phyloP scores from a whole-genome alignment of 1,284 basidiomycete genomes.

The Marasmius oreades region DNA sequence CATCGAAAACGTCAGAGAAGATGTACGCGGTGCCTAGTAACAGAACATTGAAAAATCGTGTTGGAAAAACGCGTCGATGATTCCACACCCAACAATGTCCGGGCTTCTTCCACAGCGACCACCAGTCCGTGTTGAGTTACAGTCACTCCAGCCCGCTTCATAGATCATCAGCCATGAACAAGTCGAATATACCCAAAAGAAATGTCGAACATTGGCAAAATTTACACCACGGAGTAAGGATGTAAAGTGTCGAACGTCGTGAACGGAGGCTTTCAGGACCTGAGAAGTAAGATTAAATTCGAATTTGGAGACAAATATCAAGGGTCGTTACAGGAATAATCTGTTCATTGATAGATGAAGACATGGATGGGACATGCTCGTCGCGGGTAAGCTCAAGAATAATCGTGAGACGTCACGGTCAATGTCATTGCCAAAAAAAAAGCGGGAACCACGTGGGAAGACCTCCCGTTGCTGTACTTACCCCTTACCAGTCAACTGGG shows the following conservation, averaged over 20 bases:
- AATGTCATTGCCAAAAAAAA: too few species aligned
- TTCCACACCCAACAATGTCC: slow-evolving; percentile 67
- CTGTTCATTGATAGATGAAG: neutral
- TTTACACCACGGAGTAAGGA: slow-evolving; percentile 75
- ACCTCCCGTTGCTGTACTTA: too few species aligned
- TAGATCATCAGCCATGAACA: slow-evolving; percentile 3
- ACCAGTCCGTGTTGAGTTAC: slow-evolving; percentile 70
- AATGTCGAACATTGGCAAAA: slow-evolving; percentile 58
- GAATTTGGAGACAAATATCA: neutral
- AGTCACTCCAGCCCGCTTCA: slow-evolving; percentile 75
- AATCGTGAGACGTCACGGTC: neutral
- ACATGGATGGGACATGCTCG: neutral
- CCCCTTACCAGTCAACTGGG: too few species aligned
- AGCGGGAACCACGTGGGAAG: too few species aligned
- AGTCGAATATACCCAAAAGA: slow-evolving; percentile 8
- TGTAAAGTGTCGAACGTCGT: slow-evolving; percentile 76
- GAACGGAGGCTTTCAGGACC: slow-evolving; percentile 75
- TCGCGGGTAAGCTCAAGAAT: neutral
- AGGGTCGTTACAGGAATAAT: slow-evolving; percentile 8
- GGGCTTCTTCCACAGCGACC: slow-evolving; percentile 86
- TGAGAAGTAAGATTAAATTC: slow-evolving; percentile 24
- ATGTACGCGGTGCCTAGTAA: slow-evolving; percentile 81
- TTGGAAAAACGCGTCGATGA: slow-evolving; percentile 9
- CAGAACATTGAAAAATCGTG: neutral
- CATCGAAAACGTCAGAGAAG: slow-evolving; percentile 74